Percentiles rank a stretch among this genome's conserved stretches.
Conservation (phyloP, 2,329 filamentous ascomycete species). For the Polytolypa hystricis region DNA sequence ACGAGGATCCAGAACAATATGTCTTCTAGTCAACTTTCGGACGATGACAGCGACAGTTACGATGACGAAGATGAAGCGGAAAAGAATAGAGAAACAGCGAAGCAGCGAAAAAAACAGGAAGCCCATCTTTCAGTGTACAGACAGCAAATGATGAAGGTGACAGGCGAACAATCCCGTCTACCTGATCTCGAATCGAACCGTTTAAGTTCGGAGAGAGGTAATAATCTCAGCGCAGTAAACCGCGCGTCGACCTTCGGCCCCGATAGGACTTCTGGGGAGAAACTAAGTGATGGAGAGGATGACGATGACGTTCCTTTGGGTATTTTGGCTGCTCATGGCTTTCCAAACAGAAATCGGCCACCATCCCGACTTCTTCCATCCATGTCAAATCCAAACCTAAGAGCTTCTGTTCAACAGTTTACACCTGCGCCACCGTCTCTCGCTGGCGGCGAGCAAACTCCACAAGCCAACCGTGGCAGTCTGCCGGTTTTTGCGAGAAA, state of each 20-base stretch:
- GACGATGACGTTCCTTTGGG: conserved; percentile 82
- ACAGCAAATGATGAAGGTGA: conserved; percentile 95
- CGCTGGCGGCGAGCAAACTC: conserved; percentile 40
- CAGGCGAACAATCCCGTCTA: conserved; percentile 49
- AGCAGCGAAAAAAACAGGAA: conserved; percentile 76
- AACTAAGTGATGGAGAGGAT: conserved; percentile 50
- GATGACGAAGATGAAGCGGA: conserved; percentile 69
- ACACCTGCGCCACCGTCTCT: conserved; percentile 46
- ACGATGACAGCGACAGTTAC: conserved; percentile 50
- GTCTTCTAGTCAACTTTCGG: conserved; percentile 41
- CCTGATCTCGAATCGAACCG: conserved; percentile 38
- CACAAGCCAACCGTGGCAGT: conserved; percentile 32
- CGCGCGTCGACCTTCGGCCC: conserved; percentile 22
- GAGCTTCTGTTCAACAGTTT: conserved; percentile 42
- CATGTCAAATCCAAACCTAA: conserved; percentile 61
- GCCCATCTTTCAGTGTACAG: conserved; percentile 82
- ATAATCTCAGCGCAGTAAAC: conserved; percentile 45
- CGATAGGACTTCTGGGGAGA: conserved; percentile 20
- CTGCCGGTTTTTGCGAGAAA: conserved; percentile 75
- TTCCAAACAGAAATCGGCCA: conserved; percentile 66
- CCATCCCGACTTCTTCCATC: conserved; percentile 55
- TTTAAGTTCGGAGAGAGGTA: conserved; percentile 45
- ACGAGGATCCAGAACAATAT: conserved; percentile 45
- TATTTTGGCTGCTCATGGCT: conserved; percentile 79
- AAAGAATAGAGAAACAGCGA: conserved; percentile 59